phyloP scores from a whole-genome alignment of 2,329 filamentous ascomycete genomes.

The Hymenoscyphus fraxineus region DNA sequence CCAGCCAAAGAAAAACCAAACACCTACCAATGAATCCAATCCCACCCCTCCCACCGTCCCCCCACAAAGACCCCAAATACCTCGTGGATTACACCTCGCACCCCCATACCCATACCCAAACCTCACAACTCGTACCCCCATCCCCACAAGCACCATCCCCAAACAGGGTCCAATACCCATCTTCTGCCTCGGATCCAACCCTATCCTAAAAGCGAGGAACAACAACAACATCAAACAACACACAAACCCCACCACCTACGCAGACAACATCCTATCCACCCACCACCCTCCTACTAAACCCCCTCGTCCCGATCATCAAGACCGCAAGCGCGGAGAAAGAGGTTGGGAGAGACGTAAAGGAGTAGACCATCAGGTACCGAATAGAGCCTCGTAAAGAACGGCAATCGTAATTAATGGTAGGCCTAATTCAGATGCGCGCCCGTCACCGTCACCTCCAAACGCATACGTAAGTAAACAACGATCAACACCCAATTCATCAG shows the following conservation, averaged over 20 bases:
- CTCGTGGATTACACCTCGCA: constrained; percentile 39
- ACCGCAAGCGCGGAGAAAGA: constrained; percentile 41
- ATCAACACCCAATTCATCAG: constrained; percentile 35
- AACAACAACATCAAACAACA: constrained; percentile 42
- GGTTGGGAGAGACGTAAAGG: constrained; percentile 47
- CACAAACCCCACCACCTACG: constrained; percentile 44
- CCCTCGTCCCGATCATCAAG: constrained; percentile 34
- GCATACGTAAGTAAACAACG: constrained; percentile 48
- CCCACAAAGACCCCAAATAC: constrained; percentile 41
- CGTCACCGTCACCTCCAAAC: constrained; percentile 44
- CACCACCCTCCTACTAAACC: constrained; percentile 34
- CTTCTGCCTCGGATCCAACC: constrained; percentile 49
- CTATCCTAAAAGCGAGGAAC: constrained; percentile 50
- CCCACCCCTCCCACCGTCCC: constrained; percentile 21
- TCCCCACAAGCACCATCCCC: constrained; percentile 46
- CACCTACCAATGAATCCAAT: constrained; percentile 20
- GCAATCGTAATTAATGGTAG: constrained; percentile 53
- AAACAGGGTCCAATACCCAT: constrained; percentile 46
- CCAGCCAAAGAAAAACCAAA: background rate
- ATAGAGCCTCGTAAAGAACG: constrained; percentile 48
- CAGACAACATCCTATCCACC: constrained; percentile 32
- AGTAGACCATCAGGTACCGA: constrained; percentile 46
- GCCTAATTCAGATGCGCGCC: constrained; percentile 53
- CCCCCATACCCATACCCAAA: constrained; percentile 40
- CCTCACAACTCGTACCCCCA: constrained; percentile 36